phyloP scores from a whole-genome alignment of 306 rosid species.

The Gastrolobium villosum region DNA sequence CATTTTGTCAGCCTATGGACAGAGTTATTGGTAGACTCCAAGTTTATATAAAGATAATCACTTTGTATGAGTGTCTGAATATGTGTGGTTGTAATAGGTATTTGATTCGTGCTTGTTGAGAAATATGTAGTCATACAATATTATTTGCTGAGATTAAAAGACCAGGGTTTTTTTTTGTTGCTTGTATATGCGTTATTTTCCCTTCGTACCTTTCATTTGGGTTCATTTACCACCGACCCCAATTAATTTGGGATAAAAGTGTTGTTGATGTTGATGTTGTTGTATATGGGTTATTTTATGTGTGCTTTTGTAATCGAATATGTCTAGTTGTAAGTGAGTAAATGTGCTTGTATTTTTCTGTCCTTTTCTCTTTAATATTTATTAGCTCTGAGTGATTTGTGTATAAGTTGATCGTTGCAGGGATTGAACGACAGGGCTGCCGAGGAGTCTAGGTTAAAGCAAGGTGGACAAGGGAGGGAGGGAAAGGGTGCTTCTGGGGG shows the following conservation, averaged over 20 bases:
- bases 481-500: conserved; percentile 74
- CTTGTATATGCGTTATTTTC: neutral
- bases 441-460: conserved; percentile 62
- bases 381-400: neutral
- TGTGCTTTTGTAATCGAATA: neutral
- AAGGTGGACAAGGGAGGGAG: conserved; percentile 64
- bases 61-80: conserved; percentile 1
- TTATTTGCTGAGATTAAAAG: conserved; percentile 16
- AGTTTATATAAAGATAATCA: conserved; percentile 18
- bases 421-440: conserved; percentile 52
- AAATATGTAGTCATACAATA: conserved; percentile 8
- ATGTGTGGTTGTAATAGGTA: conserved; percentile 2
- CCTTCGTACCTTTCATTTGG: no score
- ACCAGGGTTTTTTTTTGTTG: conserved; percentile 3
- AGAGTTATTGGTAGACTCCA: conserved; percentile 22
- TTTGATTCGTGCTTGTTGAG: neutral
- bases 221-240: no score
- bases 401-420: conserved; percentile 54
- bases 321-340: conserved; percentile 28
- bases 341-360: conserved; percentile 23
- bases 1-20: conserved; percentile 33
- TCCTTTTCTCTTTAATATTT: conserved; percentile 14
- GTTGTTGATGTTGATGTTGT: no score
- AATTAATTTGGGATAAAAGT: no score
- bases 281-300: neutral